Evolutionary conservation across 2,329 filamentous ascomycete genomes (phyloP).

Genomic region (Cytospora piceicola): DNA sequence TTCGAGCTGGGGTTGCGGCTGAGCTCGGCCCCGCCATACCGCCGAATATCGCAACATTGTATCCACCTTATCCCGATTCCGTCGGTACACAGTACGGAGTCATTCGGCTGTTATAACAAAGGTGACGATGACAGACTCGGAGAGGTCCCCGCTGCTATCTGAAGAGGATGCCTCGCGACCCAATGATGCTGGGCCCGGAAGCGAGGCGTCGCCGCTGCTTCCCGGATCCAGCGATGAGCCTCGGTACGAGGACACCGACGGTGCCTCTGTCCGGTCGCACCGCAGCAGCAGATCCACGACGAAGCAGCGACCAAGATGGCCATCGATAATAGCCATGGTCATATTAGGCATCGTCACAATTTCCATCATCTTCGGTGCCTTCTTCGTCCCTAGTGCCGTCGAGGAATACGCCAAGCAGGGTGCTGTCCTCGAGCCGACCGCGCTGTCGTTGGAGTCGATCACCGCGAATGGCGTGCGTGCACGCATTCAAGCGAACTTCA

Average conservation of each 20-base stretch:
- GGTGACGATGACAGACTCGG: constrained; percentile 48
- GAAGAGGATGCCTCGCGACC: constrained; percentile 38
- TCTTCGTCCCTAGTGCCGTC: constrained; percentile 78
- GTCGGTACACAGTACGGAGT: neutral
- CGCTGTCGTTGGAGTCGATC: constrained; percentile 82
- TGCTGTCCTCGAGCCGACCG: constrained; percentile 78
- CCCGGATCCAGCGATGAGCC: constrained; percentile 42
- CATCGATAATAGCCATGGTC: constrained; percentile 74
- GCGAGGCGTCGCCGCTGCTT: constrained; percentile 59
- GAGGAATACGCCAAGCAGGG: constrained; percentile 87
- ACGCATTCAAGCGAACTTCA: constrained; percentile 80
- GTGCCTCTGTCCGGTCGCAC: constrained; percentile 39
- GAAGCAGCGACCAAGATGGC: constrained; percentile 66
- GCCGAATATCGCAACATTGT: constrained; percentile 7
- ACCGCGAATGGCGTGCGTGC: constrained; percentile 77
- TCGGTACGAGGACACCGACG: constrained; percentile 41
- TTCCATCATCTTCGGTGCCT: constrained; percentile 75
- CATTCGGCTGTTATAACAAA: constrained; percentile 9
- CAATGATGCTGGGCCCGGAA: constrained; percentile 34
- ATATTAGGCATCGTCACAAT: constrained; percentile 66
- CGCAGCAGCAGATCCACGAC: constrained; percentile 33
- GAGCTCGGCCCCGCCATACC: constrained; percentile 21
- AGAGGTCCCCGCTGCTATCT: constrained; percentile 51
- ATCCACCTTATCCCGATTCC: neutral
- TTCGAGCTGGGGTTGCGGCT: constrained; percentile 12